phyloP scores from a whole-genome alignment of 371 early-diverging fungal species.

The Apophysomyces variabilis region DNA sequence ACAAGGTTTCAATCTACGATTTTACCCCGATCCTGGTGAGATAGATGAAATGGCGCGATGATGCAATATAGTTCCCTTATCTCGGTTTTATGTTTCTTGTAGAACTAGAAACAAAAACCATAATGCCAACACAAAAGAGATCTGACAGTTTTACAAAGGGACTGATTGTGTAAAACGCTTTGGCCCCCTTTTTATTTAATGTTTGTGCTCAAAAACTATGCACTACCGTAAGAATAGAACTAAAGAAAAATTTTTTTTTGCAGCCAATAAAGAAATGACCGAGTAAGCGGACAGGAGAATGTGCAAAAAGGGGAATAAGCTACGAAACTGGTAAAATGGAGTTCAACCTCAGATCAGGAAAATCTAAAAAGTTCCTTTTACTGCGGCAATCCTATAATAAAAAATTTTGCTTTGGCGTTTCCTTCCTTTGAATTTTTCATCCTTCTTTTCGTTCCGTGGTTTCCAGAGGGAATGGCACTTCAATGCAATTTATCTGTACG shows the following conservation, averaged over 20 bases:
- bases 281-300: neutral
- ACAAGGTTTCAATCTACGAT: too few relatives aligned
- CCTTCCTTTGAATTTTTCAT: neutral
- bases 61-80: too few relatives aligned
- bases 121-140: too few relatives aligned
- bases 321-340: slow-evolving; percentile 6
- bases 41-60: too few relatives aligned
- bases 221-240: neutral
- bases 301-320: slow-evolving; percentile 8
- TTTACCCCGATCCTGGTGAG: too few relatives aligned
- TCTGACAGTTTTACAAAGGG: too few relatives aligned
- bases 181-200: too few relatives aligned
- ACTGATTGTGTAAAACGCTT: too few relatives aligned
- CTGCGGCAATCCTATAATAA: neutral
- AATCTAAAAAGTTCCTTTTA: neutral
- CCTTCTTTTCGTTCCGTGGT: neutral
- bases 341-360: neutral
- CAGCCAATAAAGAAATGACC: neutral
- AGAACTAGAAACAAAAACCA: too few relatives aligned
- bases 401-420: neutral
- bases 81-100: too few relatives aligned
- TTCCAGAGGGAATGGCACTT: neutral
- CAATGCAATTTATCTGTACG: slow-evolving; percentile 26
- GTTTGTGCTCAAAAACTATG: too few relatives aligned
- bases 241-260: neutral